Conservation (phyloP, 495 filamentous ascomycete species). For the Aspergillus cavernicola region DNA sequence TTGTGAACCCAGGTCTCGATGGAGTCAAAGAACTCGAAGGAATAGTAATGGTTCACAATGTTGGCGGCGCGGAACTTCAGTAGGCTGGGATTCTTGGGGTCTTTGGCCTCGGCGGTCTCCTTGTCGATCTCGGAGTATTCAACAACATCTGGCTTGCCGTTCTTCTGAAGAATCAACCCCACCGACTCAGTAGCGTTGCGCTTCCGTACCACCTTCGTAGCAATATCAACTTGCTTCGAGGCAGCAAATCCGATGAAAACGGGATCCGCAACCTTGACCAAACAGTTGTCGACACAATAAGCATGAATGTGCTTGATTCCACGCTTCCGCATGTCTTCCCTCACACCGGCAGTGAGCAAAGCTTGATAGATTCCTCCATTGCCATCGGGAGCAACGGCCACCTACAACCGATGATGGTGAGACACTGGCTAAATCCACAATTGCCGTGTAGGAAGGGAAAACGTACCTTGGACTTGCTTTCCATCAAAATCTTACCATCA, state of each 20-base stretch:
- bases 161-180: constrained; percentile 88
- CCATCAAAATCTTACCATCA: constrained; percentile 94
- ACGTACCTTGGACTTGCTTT: constrained; percentile 77
- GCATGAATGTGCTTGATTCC: constrained; percentile 95
- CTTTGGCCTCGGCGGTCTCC: constrained; percentile 80
- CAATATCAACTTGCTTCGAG: constrained; percentile 86
- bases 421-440: neutral
- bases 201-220: constrained; percentile 98
- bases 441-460: neutral
- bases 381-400: constrained; percentile 96
- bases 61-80: constrained; percentile 97
- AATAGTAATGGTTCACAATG: constrained; percentile 99
- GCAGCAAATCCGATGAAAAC: constrained; percentile 93
- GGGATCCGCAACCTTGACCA: constrained; percentile 96
- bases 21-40: constrained; percentile 83
- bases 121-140: constrained; percentile 98
- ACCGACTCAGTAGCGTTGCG: constrained; percentile 96
- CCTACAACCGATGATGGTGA: constrained; percentile 32
- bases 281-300: constrained; percentile 98
- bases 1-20: constrained; percentile 82
- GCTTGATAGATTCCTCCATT: constrained; percentile 98
- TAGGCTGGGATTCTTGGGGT: constrained; percentile 74
- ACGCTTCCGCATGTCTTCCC: constrained; percentile 82
- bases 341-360: constrained; percentile 73
- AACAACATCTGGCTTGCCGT: constrained; percentile 95